Evolutionary conservation across 2,329 filamentous ascomycete species (phyloP), one percentile per base, ranked within the genome.

Genomic region (Colletotrichum tofieldiae): DNA sequence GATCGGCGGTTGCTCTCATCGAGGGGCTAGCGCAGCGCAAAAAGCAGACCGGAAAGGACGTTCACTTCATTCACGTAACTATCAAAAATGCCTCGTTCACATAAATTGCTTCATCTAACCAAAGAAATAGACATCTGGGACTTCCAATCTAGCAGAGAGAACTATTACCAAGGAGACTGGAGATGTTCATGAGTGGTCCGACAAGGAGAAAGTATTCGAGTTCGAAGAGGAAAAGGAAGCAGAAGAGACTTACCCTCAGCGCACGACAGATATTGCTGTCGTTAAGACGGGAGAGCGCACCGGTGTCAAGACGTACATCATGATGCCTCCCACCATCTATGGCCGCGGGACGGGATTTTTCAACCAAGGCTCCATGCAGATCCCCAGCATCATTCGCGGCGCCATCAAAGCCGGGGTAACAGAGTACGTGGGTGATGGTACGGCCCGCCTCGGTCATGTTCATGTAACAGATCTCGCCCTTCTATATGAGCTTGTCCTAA

Each of bases 241-340:
- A 0, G 47, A 75, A 0, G 78, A 83, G 26, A 71, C 78, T 0
- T 87, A 86, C 68, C 73, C 75, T 1, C 86, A 87, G 74, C 83
- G 86, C 16, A 83, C 81, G 0, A 81, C 83, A 2, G 85, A 87
- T 68, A 73, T 88, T 8, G 77, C 78, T 4, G 83, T 86, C 16
- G 75, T 86, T 1, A 79, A 84, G 7, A 76, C 77, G 0, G 84
- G 84, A 1, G 73, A 84, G 20, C 77, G 79, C 23, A 55, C 79
- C 0, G 80, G 81, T 3, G 82, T 89, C 2, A 82, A 82, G 67
- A 85, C 86, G 0, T 78, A 84, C 55, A 80, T 86, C 58, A 78
- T 89, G 55, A 86, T 85, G 81, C 79, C 81, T 0, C 85, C 85
- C 0, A 81, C 82, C 4, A 85, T 89, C 58, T 89, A 84, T 75